Evolutionary conservation across 1,139 yeast species (phyloP).

Genomic region (Diutina neorugosa): DNA sequence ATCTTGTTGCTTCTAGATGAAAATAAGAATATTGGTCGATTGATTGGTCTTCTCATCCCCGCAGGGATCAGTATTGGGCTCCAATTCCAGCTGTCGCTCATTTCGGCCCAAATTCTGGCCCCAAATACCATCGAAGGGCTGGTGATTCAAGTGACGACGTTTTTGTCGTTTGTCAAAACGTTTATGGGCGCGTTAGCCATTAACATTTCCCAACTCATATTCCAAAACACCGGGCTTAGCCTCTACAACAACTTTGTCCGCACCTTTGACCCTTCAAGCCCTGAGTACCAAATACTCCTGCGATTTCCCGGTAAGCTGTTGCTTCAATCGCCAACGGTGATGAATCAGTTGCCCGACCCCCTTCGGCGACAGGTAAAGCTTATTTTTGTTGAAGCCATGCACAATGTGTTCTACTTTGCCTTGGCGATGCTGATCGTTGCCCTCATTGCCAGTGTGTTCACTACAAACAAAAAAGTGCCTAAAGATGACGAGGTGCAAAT

Average conservation of each 20-base stretch:
- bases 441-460: slow-evolving; percentile 19
- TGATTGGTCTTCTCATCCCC: slow-evolving; percentile 42
- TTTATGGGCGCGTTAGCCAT: slow-evolving; percentile 39
- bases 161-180: slow-evolving; percentile 34
- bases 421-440: slow-evolving; percentile 22
- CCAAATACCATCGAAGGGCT: slow-evolving; percentile 40
- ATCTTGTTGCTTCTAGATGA: slow-evolving; percentile 27
- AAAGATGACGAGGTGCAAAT: slow-evolving; percentile 15
- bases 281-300: background rate
- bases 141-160: slow-evolving; percentile 36
- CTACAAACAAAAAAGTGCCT: slow-evolving; percentile 30
- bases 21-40: slow-evolving; percentile 20
- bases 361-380: slow-evolving; percentile 15
- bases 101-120: slow-evolving; percentile 43
- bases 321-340: slow-evolving; percentile 19
- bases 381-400: slow-evolving; percentile 25
- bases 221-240: slow-evolving; percentile 13
- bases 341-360: slow-evolving; percentile 15
- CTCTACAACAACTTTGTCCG: background rate
- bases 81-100: slow-evolving; percentile 37
- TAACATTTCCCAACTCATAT: slow-evolving; percentile 35
- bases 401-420: slow-evolving; percentile 28
- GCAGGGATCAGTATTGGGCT: slow-evolving; percentile 46
- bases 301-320: slow-evolving; percentile 12
- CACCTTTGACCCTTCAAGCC: background rate